Conservation (phyloP, 140 eudicot species). For the Cichorium intybus region DNA sequence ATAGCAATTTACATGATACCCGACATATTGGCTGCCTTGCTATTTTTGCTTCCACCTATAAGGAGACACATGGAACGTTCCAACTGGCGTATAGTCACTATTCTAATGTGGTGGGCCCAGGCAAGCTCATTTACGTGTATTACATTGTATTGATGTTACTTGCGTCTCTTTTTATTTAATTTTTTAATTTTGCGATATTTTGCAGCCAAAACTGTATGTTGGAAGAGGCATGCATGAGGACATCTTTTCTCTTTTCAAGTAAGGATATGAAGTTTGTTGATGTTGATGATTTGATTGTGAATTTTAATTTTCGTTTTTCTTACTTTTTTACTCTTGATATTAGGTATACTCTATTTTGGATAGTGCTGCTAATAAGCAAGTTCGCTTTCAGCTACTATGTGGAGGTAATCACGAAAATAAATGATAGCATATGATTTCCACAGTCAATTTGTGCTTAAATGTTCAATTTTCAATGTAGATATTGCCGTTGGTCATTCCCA, state of each 20-base stretch:
- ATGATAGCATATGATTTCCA: constrained; percentile 9
- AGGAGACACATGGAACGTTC: constrained; percentile 94
- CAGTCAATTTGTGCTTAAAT: constrained; percentile 13
- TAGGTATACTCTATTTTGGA: constrained; percentile 95
- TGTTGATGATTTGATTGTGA: constrained; percentile 4
- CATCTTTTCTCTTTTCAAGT: constrained; percentile 86
- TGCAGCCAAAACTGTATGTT: constrained; percentile 94
- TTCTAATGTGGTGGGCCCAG: constrained; percentile 99
- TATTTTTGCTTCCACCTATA: constrained; percentile 81
- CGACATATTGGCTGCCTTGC: constrained; percentile 59
- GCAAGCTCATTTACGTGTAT: constrained; percentile 37
- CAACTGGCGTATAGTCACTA: constrained; percentile 64
- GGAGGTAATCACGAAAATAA: constrained; percentile 53
- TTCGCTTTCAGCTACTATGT: constrained; percentile 97
- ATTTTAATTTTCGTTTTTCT: constrained; percentile 1
- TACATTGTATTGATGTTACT: neutral
- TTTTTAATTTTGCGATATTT: neutral
- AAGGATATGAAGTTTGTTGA: constrained; percentile 34
- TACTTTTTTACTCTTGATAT: constrained; percentile 12
- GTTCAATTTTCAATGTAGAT: constrained; percentile 44
- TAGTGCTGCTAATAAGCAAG: constrained; percentile 82
- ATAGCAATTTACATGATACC: constrained; percentile 89
- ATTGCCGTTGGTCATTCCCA: constrained; percentile 78
- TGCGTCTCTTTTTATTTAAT: neutral
- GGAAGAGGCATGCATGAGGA: constrained; percentile 99